A percentile compares a stretch with the other conserved stretches of the same genome.
Evolutionary conservation across 73 alveolate species (phyloP).

Genomic region (Paramecium caudatum): DNA sequence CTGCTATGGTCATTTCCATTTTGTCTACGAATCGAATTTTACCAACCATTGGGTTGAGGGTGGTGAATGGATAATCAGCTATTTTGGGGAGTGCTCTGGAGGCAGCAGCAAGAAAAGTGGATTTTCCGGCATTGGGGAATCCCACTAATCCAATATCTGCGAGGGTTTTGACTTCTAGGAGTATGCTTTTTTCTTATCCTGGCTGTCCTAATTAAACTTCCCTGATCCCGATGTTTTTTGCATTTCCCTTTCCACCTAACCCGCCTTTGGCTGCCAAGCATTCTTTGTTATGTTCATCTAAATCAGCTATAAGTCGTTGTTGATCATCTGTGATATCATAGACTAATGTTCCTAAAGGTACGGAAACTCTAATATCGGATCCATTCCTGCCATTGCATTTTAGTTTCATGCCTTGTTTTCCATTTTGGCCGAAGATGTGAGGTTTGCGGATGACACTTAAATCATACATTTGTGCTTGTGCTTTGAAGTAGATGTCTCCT

Average conservation of each 20-base stretch:
- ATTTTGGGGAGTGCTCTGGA: constrained; percentile 96
- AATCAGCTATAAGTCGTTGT: constrained; percentile 74
- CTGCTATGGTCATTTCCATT: constrained; percentile 87
- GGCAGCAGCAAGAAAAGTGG: constrained; percentile 91
- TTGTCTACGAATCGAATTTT: constrained; percentile 87
- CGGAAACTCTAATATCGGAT: constrained; percentile 77
- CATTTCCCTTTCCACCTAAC: constrained; percentile 84
- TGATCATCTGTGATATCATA: constrained; percentile 79
- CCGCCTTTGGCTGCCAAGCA: constrained; percentile 88
- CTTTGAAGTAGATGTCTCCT: constrained; percentile 85
- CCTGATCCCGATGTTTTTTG: constrained; percentile 57
- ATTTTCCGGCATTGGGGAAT: constrained; percentile 98
- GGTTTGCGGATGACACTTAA: constrained; percentile 80
- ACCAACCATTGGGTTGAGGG: constrained; percentile 95
- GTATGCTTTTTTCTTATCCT: constrained; percentile 82
- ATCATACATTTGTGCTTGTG: constrained; percentile 72
- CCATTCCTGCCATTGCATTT: constrained; percentile 86
- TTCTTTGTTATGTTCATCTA: constrained; percentile 78
- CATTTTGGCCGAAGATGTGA: constrained; percentile 85
- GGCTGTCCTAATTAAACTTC: constrained; percentile 72
- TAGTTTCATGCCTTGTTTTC: constrained; percentile 82
- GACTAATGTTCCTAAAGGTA: constrained; percentile 91
- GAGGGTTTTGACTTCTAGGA: constrained; percentile 87
- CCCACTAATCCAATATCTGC: constrained; percentile 98
- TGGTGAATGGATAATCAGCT: constrained; percentile 98